Percentiles rank a stretch among this genome's conserved stretches.
phyloP scores from a whole-genome alignment of 78 protist genomes.

The Dictyostelium capitatum region DNA sequence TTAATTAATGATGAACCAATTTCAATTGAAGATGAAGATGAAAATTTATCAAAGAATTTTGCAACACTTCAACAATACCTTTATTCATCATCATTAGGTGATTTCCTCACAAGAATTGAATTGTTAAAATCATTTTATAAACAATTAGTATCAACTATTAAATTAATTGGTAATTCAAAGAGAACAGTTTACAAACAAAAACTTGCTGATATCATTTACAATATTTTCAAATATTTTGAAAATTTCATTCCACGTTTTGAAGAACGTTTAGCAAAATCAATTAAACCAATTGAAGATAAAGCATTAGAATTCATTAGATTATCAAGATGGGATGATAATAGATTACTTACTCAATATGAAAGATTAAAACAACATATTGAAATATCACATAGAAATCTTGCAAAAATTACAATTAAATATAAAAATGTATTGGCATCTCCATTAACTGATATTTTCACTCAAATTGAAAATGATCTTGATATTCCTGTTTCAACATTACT shows the following conservation, averaged over 20 bases:
- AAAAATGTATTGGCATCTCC: slow-evolving; percentile 51
- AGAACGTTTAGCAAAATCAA: slow-evolving; percentile 21
- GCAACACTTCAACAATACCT: slow-evolving; percentile 57
- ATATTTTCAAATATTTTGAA: slow-evolving; percentile 66
- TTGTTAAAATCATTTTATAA: slow-evolving; percentile 60
- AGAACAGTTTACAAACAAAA: slow-evolving; percentile 9
- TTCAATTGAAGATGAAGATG: neutral
- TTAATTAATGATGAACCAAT: slow-evolving; percentile 65
- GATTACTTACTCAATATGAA: slow-evolving; percentile 70
- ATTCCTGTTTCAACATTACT: neutral
- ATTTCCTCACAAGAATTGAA: slow-evolving; percentile 70
- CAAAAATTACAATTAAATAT: slow-evolving; percentile 64
- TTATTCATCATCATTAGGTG: slow-evolving; percentile 79
- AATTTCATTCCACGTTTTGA: slow-evolving; percentile 66
- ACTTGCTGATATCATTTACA: slow-evolving; percentile 20
- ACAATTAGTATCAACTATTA: slow-evolving; percentile 21
- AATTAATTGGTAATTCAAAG: neutral
- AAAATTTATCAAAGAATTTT: slow-evolving; percentile 25
- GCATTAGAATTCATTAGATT: slow-evolving; percentile 73
- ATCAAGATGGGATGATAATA: slow-evolving; percentile 85
- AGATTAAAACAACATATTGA: slow-evolving; percentile 69
- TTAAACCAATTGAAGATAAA: slow-evolving; percentile 70
- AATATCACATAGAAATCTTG: slow-evolving; percentile 74
- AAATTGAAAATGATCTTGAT: slow-evolving; percentile 47
- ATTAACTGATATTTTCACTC: slow-evolving; percentile 42